Base-by-base conservation (phyloP, 805 yeast genomes). In the Teunomyces aglyptinius region DNA sequence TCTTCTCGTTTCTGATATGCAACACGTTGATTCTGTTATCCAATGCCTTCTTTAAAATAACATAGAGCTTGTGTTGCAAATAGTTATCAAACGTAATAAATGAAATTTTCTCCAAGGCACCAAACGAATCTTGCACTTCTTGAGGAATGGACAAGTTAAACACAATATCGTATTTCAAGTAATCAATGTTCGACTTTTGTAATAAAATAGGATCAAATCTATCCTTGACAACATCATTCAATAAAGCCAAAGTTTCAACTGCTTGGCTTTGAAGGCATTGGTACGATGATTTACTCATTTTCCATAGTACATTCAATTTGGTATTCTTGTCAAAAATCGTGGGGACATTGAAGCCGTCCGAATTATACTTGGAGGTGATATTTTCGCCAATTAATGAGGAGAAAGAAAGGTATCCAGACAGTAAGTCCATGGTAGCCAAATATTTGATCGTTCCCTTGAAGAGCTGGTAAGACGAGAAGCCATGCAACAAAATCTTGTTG, bases 391-490 rank as follows among this genome's bases (percentile, higher is more conserved):
- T 64, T 20, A 70, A 58, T 4, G 88, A 82, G 48, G 80, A 73
- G 59, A 87, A 85, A 24, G 87, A 83, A 38, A 87, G 65, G 57
- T 86, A 83, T 1, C 92, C 94, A 27, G 48, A 47, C 45, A 77
- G 70, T 41, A 91, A 65, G 63, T 90, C 96, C 75, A 84, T 83
- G 2, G 87, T 80, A 2, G 97, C 95, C 50, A 92, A 61, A 59
- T 86, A 91, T 56, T 82, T 82, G 47, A 94, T 75, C 1, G 88
- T 82, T 61, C 96, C 97, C 62, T 89, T 91, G 73, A 94, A 94
- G 43, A 94, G 71, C 68, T 94, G 99, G 62, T 90, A 94, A 18
- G 95, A 85, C 3, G 96, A 89, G 64, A 86, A 92, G 0, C 98
- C 99, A 55, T 84, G 85, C 32, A 90, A 65, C 46, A 94, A 72